Percentiles rank a stretch among this genome's conserved stretches.
phyloP scores from a whole-genome alignment of 345 rosid genomes.

The Pugionium cornutum region DNA sequence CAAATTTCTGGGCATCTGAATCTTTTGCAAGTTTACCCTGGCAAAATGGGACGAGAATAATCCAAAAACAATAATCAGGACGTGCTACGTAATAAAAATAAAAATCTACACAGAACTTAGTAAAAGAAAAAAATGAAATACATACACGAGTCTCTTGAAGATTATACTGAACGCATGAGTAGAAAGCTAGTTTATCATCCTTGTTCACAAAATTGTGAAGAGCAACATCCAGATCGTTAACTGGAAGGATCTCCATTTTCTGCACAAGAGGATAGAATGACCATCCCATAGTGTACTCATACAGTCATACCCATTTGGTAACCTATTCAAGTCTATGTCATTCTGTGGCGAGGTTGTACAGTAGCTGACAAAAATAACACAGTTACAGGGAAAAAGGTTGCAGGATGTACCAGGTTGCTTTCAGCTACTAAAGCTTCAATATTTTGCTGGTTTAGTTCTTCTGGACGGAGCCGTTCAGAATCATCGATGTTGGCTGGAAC shows the following conservation, averaged over 20 bases:
- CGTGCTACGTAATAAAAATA: neutral
- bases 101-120: constrained; percentile 5
- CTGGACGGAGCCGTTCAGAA: constrained; percentile 92
- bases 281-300: constrained; percentile 18
- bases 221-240: constrained; percentile 91
- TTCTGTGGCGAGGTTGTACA: neutral
- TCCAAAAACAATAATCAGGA: constrained; percentile 16
- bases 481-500: constrained; percentile 68
- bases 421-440: constrained; percentile 98
- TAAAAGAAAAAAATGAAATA: constrained; percentile 11
- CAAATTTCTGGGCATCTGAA: constrained; percentile 60
- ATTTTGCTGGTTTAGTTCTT: constrained; percentile 95
- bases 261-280: constrained; percentile 45
- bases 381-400: constrained; percentile 20
- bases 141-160: constrained; percentile 96
- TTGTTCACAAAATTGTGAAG: constrained; percentile 93
- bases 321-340: constrained; percentile 20
- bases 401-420: constrained; percentile 73
- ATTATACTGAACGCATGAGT: constrained; percentile 79
- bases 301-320: constrained; percentile 13
- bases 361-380: constrained; percentile 5
- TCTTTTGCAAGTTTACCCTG: constrained; percentile 86
- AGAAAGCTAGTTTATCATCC: constrained; percentile 94
- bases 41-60: constrained; percentile 30
- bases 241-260: constrained; percentile 99